A percentile compares a stretch with the other conserved stretches of the same genome.
Evolutionary conservation across 1,284 basidiomycete genomes (phyloP).

Genomic region (Melampsora larici-populina): DNA sequence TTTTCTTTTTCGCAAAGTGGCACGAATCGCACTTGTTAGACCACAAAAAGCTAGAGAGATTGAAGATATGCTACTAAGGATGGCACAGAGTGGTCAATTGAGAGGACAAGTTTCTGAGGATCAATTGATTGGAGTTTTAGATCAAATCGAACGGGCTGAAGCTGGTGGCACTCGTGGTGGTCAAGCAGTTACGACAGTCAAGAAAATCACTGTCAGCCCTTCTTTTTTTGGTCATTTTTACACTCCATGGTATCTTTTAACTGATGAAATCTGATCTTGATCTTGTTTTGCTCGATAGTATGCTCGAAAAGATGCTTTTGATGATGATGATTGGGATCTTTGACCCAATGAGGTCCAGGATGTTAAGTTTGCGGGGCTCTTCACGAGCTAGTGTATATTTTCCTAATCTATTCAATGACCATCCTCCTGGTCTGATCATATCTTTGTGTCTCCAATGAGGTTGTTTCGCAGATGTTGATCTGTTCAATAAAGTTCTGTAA

Average conservation of each 20-base stretch:
- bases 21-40: conserved; percentile 87
- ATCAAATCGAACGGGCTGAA: conserved; percentile 67
- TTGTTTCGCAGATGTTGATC: too few species aligned
- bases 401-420: too few species aligned
- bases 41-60: conserved; percentile 82
- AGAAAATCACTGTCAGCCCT: conserved; percentile 41
- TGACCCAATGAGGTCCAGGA: neutral
- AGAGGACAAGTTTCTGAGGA: conserved; percentile 78
- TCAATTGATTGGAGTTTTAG: conserved; percentile 83
- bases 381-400: too few species aligned
- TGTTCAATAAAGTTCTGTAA: too few species aligned
- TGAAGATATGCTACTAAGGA: conserved; percentile 75
- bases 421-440: too few species aligned
- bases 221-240: neutral
- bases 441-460: too few species aligned
- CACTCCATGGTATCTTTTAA: neutral
- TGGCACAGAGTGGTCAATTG: conserved; percentile 90
- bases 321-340: conserved; percentile 43
- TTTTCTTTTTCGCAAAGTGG: conserved; percentile 61
- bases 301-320: conserved; percentile 39
- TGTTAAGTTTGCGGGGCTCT: too few species aligned
- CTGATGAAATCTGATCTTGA: neutral
- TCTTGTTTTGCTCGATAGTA: conserved; percentile 15
- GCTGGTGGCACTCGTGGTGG: neutral
- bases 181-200: conserved; percentile 5